phyloP scores from a whole-genome alignment of 78 protist genomes.

The Anaeramoeba flamelloides region DNA sequence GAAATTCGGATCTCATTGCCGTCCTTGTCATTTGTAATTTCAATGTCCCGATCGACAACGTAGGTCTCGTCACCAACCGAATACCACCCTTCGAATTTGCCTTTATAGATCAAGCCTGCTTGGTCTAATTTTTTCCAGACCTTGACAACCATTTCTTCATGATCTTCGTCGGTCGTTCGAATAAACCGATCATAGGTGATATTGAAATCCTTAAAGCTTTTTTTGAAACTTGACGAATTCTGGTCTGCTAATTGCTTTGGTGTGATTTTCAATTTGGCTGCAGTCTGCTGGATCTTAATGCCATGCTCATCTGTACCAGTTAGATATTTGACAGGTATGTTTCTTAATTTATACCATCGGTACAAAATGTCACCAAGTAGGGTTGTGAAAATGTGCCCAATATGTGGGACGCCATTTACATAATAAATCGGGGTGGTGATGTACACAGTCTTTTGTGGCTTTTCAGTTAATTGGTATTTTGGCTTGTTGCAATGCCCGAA shows the following conservation, averaged over 20 bases:
- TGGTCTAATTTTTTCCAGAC: constrained; percentile 54
- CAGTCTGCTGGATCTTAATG: constrained; percentile 52
- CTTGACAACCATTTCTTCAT: constrained; percentile 15
- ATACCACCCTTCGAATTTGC: constrained; percentile 82
- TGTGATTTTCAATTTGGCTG: constrained; percentile 25
- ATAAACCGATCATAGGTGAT: constrained; percentile 38
- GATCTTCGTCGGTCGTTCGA: constrained; percentile 54
- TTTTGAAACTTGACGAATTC: constrained; percentile 9
- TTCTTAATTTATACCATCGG: constrained; percentile 40
- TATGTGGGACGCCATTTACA: constrained; percentile 74
- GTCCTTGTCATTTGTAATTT: neutral
- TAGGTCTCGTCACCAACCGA: constrained; percentile 72
- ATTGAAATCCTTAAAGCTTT: constrained; percentile 6
- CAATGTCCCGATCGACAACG: constrained; percentile 42
- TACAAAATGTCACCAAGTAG: constrained; percentile 55
- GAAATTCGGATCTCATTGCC: constrained; percentile 18
- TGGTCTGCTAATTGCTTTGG: constrained; percentile 39
- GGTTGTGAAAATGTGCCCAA: constrained; percentile 77
- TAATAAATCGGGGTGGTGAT: constrained; percentile 91
- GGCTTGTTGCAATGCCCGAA: too few relatives aligned
- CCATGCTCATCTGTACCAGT: constrained; percentile 95
- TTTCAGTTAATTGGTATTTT: neutral
- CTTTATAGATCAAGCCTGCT: constrained; percentile 58
- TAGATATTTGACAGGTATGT: constrained; percentile 20
- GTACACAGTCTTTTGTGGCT: constrained; percentile 17